Base-by-base conservation (phyloP, 225 moss, liverwort and hornwort species). In the Bryum argenteum region DNA sequence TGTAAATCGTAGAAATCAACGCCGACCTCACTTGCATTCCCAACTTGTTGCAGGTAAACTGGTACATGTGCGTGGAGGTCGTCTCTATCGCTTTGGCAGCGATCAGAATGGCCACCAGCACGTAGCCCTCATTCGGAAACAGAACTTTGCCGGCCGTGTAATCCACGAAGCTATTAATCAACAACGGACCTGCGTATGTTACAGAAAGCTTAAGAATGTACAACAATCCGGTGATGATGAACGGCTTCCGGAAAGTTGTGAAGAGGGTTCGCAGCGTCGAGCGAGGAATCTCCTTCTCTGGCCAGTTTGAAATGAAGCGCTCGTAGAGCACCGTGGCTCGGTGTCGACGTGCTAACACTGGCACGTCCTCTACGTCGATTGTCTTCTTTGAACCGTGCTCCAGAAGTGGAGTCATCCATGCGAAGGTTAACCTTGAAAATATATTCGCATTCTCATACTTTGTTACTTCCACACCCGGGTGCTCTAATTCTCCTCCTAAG, bases 11-110 rank as follows among this genome's bases (percentile, higher is more conserved):
- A 15, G 90, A 77, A 41, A 97, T 90, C 65, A 97, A 76, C 11
- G 87, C 65, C 11, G 91, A 87, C 69, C 91, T 75, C 23, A 93
- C 85, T 77, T 90, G 87, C 77, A 97, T 81, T n/a, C 93, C 96
- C 69, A 97, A 33, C 64, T 86, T 97, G 24, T 84, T 82, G 18
- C 89, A 90, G 12, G 80, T 76, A 71, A 97, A 97, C 48, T 93
- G 85, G 72, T 91, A 97, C 37, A 62, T 63, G 59, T 97, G 96
- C 3, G 81, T 50, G 16, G 75, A 33, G 24, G 61, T 42, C 11
- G 86, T 80, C 75, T 97, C 91, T 11, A 77, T 54, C 6, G 26
- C 43, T 75, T 91, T 91, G 10, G 87, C 82, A 11, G 78, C 52
- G 52, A 88, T 58, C 54, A 96, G 67, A 41, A 86, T 26, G 10